Evolutionary conservation across 2,329 filamentous ascomycete species (phyloP).

Genomic region (Calonectria honghensis): DNA sequence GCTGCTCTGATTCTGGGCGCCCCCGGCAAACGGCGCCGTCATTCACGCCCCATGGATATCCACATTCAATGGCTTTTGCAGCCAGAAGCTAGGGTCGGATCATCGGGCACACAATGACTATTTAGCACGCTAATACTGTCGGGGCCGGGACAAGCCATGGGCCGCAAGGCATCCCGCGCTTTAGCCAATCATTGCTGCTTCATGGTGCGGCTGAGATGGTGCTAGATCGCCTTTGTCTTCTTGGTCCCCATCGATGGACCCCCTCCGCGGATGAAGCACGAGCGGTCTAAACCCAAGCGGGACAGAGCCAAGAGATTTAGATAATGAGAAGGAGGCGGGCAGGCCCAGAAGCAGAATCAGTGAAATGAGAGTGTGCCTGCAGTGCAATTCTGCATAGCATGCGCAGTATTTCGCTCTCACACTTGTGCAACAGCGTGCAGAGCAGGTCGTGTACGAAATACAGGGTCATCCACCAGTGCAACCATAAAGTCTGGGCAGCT

Average conservation of each 20-base stretch:
- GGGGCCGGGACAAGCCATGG: slow-evolving; percentile 42
- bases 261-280: slow-evolving; percentile 1
- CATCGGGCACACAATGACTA: slow-evolving; percentile 43
- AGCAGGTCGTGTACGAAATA: not conserved
- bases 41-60: slow-evolving; percentile 20
- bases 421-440: not conserved
- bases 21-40: slow-evolving; percentile 34
- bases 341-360: slow-evolving; percentile 4
- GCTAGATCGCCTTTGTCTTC: slow-evolving; percentile 39
- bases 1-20: slow-evolving; percentile 27
- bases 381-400: not conserved
- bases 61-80: slow-evolving; percentile 17
- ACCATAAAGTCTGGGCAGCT: slow-evolving; percentile 7
- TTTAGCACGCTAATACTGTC: slow-evolving; percentile 48
- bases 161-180: slow-evolving; percentile 48
- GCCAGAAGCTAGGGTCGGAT: slow-evolving; percentile 38
- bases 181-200: slow-evolving; percentile 45
- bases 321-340: slow-evolving; percentile 8
- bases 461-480: slow-evolving; percentile 1
- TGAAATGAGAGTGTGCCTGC: not conserved
- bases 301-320: slow-evolving; percentile 22
- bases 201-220: slow-evolving; percentile 52
- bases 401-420: not conserved
- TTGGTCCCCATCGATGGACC: slow-evolving; percentile 28
- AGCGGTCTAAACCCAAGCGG: slow-evolving; percentile 27